These are phyloP conservation scores for Chalciporus piperatoides DNA, from an alignment of 1,284 basidiomycete genomes.

Conservation along the genomic window DNA sequence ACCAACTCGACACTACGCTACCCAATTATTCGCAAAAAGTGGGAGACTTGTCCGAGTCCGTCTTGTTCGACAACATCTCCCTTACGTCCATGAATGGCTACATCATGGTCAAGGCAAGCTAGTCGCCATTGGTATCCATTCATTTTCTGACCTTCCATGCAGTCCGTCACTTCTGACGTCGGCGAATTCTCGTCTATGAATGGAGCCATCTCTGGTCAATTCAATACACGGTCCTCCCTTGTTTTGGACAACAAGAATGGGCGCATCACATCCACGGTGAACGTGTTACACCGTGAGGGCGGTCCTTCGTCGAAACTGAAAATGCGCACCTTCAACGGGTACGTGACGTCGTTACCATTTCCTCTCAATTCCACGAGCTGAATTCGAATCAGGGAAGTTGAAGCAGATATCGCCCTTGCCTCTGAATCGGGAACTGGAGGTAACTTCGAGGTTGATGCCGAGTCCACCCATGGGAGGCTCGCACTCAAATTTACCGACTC, in stretches of 20 bases:
- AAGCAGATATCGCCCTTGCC: conserved; percentile 29
- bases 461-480: conserved; percentile 31
- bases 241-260: conserved; percentile 38
- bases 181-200: conserved; percentile 35
- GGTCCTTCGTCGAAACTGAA: conserved; percentile 22
- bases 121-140: no score
- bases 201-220: conserved; percentile 41
- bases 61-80: conserved; percentile 34
- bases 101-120: conserved; percentile 32
- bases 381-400: conserved; percentile 29
- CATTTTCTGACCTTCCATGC: conserved; percentile 2
- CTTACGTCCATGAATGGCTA: conserved; percentile 28
- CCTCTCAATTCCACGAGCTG: neutral
- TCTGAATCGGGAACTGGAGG: conserved; percentile 29
- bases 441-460: conserved; percentile 34
- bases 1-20: conserved; percentile 34
- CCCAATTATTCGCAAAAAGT: conserved; percentile 35
- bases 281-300: conserved; percentile 32
- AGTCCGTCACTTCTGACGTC: conserved; percentile 36
- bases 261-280: conserved; percentile 35
- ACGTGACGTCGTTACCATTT: conserved; percentile 8
- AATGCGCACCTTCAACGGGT: conserved; percentile 41
- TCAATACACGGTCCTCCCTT: conserved; percentile 35
- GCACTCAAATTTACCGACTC: conserved; percentile 32
- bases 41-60: conserved; percentile 29